Evolutionary conservation across 2,329 filamentous ascomycete genomes (phyloP), one percentile per base, ranked within the genome.

Genomic region (Thelonectria rubi): DNA sequence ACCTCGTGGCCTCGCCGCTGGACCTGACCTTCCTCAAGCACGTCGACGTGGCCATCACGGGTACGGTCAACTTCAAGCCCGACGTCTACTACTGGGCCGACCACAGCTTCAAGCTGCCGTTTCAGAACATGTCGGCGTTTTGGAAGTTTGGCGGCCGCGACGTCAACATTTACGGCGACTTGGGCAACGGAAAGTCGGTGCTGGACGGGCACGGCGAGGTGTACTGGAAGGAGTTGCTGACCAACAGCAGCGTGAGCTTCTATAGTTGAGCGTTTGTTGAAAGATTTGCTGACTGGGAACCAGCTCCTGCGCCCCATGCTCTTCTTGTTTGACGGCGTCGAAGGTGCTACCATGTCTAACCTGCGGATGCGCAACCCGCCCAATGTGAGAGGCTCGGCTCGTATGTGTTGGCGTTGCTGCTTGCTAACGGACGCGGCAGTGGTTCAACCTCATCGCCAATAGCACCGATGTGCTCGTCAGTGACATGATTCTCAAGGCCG

Each of bases 71-170:
- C 58, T 91, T 91, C 76, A 85, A 84, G 57, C 83, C 88, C 52
- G 86, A 92, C 71, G 88, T 87, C 2, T 82, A 86, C 65, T 91
- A 91, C 75, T 91, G 89, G 89, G 82, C 88, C 64, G 81, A 80
- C 9, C 82, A 90, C 69, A 80, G 82, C 43, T 91, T 91, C 80
- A 82, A 83, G 57, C 87, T 88, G 24, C 79, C 77, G 6, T 92
- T 86, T 76, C 89, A 91, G 68, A 90, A 90, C 64, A 83, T 84
- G 86, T 74, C 85, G 1, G 65, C 69, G 5, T 73, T 75, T 59
- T 76, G 74, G 74, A 68, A 65, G 42, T 67, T 74, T 53, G 74
- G 74, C 9, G 74, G 74, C 21, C 62, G 72, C 34, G 74, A 76
- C 43, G 71, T 92, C 11, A 88, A 90, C 60, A 82, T 92, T 47